Conservation (phyloP, 2,329 filamentous ascomycete genomes). For the Xylariomycetidae sp. region DNA sequence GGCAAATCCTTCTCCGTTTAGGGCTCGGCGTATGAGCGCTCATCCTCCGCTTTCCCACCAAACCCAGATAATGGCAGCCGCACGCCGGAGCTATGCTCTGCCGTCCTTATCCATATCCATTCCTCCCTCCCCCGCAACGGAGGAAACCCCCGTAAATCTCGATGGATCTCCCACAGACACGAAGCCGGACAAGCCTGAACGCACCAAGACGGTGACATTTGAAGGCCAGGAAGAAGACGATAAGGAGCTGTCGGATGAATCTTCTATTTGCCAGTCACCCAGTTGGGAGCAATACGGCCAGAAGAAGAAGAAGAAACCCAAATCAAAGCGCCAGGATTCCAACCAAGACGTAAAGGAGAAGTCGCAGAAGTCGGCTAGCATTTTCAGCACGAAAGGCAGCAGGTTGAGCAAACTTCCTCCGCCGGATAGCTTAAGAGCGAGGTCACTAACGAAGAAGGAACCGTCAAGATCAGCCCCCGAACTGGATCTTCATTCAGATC, state of each 20-base stretch:
- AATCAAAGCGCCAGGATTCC: too few species aligned
- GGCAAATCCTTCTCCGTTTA: constrained; percentile 22
- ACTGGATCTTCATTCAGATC: constrained; percentile 15
- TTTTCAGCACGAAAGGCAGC: constrained; percentile 31
- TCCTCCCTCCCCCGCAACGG: constrained; percentile 19
- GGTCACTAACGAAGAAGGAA: constrained; percentile 21
- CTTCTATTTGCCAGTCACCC: constrained; percentile 56
- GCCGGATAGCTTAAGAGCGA: constrained; percentile 13
- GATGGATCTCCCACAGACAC: constrained; percentile 15
- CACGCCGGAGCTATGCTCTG: constrained; percentile 24
- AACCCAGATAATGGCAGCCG: constrained; percentile 30
- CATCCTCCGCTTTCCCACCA: constrained; percentile 29
- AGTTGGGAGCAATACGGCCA: constrained; percentile 56
- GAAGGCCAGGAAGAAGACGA: constrained; percentile 28
- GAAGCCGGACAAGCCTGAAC: constrained; percentile 17
- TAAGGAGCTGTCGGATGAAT: constrained; percentile 36
- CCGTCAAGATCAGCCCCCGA: constrained; percentile 23
- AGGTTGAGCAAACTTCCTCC: constrained; percentile 35
- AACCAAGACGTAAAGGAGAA: constrained; percentile 36
- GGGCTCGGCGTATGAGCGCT: constrained; percentile 27
- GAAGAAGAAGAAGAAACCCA: constrained; percentile 46
- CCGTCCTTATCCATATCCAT: constrained; percentile 29
- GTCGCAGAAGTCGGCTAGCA: constrained; percentile 36
- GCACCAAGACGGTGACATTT: constrained; percentile 37
- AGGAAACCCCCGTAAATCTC: constrained; percentile 13